Conservation (phyloP, 2,329 filamentous ascomycete species). For the Aspergillus sp. region DNA sequence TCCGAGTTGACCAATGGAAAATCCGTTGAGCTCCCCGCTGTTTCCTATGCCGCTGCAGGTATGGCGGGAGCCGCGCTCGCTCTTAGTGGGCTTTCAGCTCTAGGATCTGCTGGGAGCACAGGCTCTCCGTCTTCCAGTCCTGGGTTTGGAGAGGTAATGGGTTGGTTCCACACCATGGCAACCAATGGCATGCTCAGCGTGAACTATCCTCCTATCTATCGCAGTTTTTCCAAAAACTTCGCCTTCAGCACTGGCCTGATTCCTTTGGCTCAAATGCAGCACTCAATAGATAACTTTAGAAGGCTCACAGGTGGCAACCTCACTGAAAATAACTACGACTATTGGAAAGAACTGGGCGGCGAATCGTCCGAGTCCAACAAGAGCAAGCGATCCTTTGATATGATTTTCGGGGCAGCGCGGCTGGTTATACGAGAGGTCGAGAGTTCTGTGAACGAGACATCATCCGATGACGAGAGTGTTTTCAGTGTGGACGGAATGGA, state of each 20-base stretch:
- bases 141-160: constrained; percentile 81
- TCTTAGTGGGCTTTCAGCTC: constrained; percentile 72
- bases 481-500: constrained; percentile 73
- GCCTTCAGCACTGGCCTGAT: constrained; percentile 86
- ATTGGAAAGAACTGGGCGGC: constrained; percentile 52
- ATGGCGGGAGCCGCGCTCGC: constrained; percentile 83
- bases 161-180: constrained; percentile 91
- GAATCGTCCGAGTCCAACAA: constrained; percentile 54
- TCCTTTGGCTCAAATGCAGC: constrained; percentile 79
- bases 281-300: constrained; percentile 82
- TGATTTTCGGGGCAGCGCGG: constrained; percentile 46
- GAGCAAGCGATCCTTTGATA: constrained; percentile 59
- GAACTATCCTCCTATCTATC: constrained; percentile 83
- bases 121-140: constrained; percentile 74
- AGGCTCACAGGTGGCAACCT: constrained; percentile 81
- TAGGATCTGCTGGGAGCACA: constrained; percentile 63
- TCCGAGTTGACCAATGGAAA: constrained; percentile 87
- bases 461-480: constrained; percentile 38
- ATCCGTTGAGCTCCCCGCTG: constrained; percentile 72
- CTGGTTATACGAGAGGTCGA: constrained; percentile 59
- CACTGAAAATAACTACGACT: constrained; percentile 75
- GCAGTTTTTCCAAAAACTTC: constrained; percentile 90
- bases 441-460: constrained; percentile 47
- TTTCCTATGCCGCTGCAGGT: constrained; percentile 82
- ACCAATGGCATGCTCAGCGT: constrained; percentile 97